Conservation (phyloP, 2,329 filamentous ascomycete genomes). For the Sordariomycetes sp. region DNA sequence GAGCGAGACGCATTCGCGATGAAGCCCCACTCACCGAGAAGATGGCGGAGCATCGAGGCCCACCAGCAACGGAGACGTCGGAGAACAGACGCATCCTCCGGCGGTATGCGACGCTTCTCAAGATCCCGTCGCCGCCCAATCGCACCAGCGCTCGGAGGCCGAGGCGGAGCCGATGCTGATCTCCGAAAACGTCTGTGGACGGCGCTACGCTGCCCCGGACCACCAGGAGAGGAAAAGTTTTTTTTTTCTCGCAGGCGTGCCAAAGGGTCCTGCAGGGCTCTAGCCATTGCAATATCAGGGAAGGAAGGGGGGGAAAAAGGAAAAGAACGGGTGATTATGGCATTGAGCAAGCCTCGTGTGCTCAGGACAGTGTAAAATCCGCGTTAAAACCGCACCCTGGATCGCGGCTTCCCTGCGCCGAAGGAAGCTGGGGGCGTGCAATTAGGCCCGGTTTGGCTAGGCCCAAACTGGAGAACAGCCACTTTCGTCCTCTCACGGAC, state of each 20-base stretch:
- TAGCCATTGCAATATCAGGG: not conserved
- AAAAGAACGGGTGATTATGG: not conserved
- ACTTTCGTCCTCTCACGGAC: not conserved
- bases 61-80: not conserved
- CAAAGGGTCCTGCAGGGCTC: not conserved
- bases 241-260: not conserved
- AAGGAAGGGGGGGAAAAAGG: not conserved
- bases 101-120: not conserved
- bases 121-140: not conserved
- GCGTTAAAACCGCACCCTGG: not conserved
- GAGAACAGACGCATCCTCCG: not conserved
- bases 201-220: not conserved
- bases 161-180: conserved; percentile 5
- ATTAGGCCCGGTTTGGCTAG: not conserved
- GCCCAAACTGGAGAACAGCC: not conserved
- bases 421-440: not conserved
- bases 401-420: not conserved
- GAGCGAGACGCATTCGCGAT: not conserved
- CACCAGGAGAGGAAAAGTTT: not conserved
- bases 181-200: not conserved
- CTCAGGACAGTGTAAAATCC: not conserved
- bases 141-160: conserved; percentile 1
- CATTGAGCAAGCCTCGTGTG: not conserved
- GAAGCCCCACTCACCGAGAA: not conserved
- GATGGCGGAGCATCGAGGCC: not conserved